Evolutionary conservation across 495 filamentous ascomycete genomes (phyloP), one percentile per base, ranked within the genome.

Genomic region (Copromyces sp.): DNA sequence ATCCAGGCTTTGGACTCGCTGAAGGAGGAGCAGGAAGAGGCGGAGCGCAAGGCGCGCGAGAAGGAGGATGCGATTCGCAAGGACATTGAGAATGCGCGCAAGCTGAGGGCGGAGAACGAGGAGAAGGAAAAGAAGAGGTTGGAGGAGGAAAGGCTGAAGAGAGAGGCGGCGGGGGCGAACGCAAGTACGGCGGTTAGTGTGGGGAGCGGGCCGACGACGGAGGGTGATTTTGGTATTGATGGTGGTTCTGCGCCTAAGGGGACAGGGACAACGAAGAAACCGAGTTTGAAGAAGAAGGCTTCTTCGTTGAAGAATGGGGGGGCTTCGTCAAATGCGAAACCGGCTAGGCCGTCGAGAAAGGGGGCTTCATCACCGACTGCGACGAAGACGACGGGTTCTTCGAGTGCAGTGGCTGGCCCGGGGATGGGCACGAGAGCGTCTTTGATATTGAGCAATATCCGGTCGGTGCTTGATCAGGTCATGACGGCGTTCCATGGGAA

Each of bases 1-100:
- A 78, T 95, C 3, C 91, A 93, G 75, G 92, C 86, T 9, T 80
- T 89, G 9, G 91, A 94, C 79, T 91, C 89, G 75, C 86, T 95
- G 53, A 87, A 89, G 68, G 90, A 93, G n/a, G 90, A 94, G 73
- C 81, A 90, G 75, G 83, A 87, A 12, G 90, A 92, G 61, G 86
- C 84, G 29, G 89, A 90, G 72, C 83, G 87, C 70, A 84, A 84
- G 44, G 86, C 89, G 73, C 88, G 88, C 72, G 89, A 92, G 78
- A 87, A 86, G 75, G 85, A 84, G 77, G 91, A 86, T 81, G 84
- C 80, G 77, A 85, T 86, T 20, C 87, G 88, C 73, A 82, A 83
- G 68, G 87, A 88, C 69, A 84, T 90, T 9, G 90, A 92, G 77
- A 88, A 89, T 59, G 86, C 85, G 38, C 78, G 82, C 77, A 81